Conservation (phyloP, 2,329 filamentous ascomycete genomes). For the Talaromyces sp. region DNA sequence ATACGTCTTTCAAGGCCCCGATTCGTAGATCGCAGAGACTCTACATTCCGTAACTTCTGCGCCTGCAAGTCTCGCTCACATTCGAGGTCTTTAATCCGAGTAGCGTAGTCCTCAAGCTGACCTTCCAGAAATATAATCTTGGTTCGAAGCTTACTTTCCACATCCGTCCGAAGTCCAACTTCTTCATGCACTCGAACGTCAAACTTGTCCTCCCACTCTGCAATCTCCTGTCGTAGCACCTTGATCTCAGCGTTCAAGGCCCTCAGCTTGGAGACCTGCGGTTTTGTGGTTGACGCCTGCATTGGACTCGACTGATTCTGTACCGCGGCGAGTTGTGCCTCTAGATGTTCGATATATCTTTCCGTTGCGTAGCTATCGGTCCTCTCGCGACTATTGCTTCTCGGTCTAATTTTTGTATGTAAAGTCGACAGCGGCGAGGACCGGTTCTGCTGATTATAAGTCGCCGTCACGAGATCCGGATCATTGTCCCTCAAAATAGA, state of each 20-base stretch:
- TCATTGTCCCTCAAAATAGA: constrained; percentile 12
- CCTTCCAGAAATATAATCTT: constrained; percentile 32
- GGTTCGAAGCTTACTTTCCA: constrained; percentile 28
- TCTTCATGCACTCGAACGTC: constrained; percentile 33
- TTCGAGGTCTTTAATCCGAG: constrained; percentile 31
- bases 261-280: constrained; percentile 37
- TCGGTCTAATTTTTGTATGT: background rate
- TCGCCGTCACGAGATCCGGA: background rate
- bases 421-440: constrained; percentile 22
- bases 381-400: constrained; percentile 19
- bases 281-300: constrained; percentile 38
- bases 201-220: constrained; percentile 31
- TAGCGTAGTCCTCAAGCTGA: constrained; percentile 29
- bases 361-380: constrained; percentile 38
- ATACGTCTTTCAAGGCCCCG: constrained; percentile 32
- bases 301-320: constrained; percentile 39
- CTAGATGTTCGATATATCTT: constrained; percentile 50
- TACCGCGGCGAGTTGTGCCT: constrained; percentile 42
- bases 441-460: constrained; percentile 5
- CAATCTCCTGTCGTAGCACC: constrained; percentile 30
- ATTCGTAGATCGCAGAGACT: constrained; percentile 32
- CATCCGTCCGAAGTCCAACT: constrained; percentile 26
- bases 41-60: constrained; percentile 31
- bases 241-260: constrained; percentile 29
- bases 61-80: constrained; percentile 31